Conservation (phyloP, 352 stramenopile species). For the Globisporangium parvum region DNA sequence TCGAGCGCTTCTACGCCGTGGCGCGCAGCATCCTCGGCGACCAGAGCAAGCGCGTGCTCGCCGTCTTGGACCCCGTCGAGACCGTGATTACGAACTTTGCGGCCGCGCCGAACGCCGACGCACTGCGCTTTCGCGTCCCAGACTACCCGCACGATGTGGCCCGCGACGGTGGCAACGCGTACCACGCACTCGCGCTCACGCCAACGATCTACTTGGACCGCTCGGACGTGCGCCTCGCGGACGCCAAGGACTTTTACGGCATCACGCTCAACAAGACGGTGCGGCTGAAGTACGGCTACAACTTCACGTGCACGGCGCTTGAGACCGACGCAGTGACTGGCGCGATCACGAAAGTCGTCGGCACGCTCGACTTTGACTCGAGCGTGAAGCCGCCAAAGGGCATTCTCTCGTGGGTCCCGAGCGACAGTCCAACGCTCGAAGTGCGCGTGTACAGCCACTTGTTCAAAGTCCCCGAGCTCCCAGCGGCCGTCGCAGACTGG, state of each 20-base stretch:
- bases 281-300: slow-evolving; percentile 94
- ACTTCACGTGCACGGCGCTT: slow-evolving; percentile 90
- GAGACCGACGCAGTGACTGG: slow-evolving; percentile 52
- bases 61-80: slow-evolving; percentile 73
- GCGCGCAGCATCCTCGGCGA: slow-evolving; percentile 64
- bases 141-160: slow-evolving; percentile 74
- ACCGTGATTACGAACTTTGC: slow-evolving; percentile 68
- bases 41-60: slow-evolving; percentile 73
- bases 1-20: slow-evolving; percentile 71
- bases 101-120: slow-evolving; percentile 25
- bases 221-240: slow-evolving; percentile 55
- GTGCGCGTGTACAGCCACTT: slow-evolving; percentile 96
- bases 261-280: slow-evolving; percentile 94
- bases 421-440: slow-evolving; percentile 73
- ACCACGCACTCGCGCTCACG: slow-evolving; percentile 59
- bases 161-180: slow-evolving; percentile 41
- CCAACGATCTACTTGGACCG: slow-evolving; percentile 65
- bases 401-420: slow-evolving; percentile 95
- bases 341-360: slow-evolving; percentile 53
- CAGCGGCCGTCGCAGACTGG: slow-evolving; percentile 62
- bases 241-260: slow-evolving; percentile 91
- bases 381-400: slow-evolving; percentile 89
- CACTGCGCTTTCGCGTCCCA: slow-evolving; percentile 42
- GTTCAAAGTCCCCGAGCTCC: slow-evolving; percentile 91
- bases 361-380: slow-evolving; percentile 61